These are phyloP conservation scores for Fusarium sp. DNA, from an alignment of 2,329 filamentous ascomycete genomes.

Conservation along the genomic window DNA sequence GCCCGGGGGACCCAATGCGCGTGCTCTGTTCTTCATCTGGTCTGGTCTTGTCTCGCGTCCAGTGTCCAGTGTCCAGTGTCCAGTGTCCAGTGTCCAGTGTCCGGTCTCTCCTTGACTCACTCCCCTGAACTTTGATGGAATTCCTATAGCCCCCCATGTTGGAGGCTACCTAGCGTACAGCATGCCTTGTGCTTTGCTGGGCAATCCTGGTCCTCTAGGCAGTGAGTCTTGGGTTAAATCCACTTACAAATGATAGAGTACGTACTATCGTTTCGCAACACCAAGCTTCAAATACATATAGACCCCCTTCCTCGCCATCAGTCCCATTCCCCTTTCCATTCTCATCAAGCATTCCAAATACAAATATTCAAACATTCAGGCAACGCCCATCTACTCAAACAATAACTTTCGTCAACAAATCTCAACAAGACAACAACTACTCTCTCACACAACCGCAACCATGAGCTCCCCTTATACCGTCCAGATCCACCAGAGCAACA, in stretches of 20 bases:
- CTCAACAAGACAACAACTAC: constrained; percentile 12
- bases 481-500: constrained; percentile 53
- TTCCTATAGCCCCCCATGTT: constrained; percentile 30
- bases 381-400: constrained; percentile 8
- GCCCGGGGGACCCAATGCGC: constrained; percentile 31
- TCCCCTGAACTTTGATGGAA: constrained; percentile 24
- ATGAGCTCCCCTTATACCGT: constrained; percentile 49
- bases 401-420: constrained; percentile 18
- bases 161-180: constrained; percentile 38
- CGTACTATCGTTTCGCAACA: constrained; percentile 40
- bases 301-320: constrained; percentile 32
- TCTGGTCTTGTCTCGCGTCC: constrained; percentile 24
- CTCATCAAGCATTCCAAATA: constrained; percentile 37
- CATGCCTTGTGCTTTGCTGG: constrained; percentile 40
- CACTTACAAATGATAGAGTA: constrained; percentile 42
- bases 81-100: not conserved
- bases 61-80: not conserved
- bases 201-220: constrained; percentile 42
- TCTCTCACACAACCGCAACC: constrained; percentile 35
- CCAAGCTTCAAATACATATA: constrained; percentile 45
- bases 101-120: constrained; percentile 41
- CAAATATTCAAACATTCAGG: constrained; percentile 16
- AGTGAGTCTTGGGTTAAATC: constrained; percentile 36
- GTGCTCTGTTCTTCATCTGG: constrained; percentile 35
- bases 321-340: constrained; percentile 14